These are phyloP conservation scores for Aspergillus coremiiformis DNA, from an alignment of 495 filamentous ascomycete genomes.

Conservation along the genomic window DNA sequence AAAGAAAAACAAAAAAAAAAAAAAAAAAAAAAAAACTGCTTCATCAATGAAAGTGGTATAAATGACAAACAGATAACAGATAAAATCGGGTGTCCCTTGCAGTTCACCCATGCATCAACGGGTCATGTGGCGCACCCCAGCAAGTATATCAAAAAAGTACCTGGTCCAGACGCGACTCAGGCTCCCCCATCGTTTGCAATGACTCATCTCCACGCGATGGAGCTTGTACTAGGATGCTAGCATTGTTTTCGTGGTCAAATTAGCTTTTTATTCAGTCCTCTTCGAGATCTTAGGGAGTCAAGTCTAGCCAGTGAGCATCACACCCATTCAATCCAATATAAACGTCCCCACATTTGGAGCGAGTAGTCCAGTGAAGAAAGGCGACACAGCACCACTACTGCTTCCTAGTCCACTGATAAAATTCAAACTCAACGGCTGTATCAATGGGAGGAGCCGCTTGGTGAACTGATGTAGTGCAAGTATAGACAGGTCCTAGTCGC, in stretches of 20 bases:
- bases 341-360: conserved; percentile 63
- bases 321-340: conserved; percentile 57
- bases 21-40: too few relatives aligned
- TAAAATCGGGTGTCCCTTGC: neutral
- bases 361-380: conserved; percentile 66
- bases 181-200: too few relatives aligned
- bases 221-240: too few relatives aligned
- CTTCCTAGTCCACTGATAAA: conserved; percentile 68
- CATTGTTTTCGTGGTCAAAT: too few relatives aligned
- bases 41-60: neutral
- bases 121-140: neutral
- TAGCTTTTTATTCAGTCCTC: conserved; percentile 20
- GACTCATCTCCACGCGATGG: too few relatives aligned
- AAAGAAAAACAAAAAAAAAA: too few relatives aligned
- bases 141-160: neutral
- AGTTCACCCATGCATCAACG: neutral
- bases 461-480: conserved; percentile 64
- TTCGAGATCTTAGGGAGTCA: conserved; percentile 26
- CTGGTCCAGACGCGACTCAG: too few relatives aligned
- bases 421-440: conserved; percentile 61
- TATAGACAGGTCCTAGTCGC: conserved; percentile 70
- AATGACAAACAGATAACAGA: neutral
- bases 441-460: conserved; percentile 48
- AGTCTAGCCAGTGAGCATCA: conserved; percentile 62
- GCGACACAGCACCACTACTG: conserved; percentile 64